Conservation (phyloP, 2,329 filamentous ascomycete species). For the Neonectria punicea region DNA sequence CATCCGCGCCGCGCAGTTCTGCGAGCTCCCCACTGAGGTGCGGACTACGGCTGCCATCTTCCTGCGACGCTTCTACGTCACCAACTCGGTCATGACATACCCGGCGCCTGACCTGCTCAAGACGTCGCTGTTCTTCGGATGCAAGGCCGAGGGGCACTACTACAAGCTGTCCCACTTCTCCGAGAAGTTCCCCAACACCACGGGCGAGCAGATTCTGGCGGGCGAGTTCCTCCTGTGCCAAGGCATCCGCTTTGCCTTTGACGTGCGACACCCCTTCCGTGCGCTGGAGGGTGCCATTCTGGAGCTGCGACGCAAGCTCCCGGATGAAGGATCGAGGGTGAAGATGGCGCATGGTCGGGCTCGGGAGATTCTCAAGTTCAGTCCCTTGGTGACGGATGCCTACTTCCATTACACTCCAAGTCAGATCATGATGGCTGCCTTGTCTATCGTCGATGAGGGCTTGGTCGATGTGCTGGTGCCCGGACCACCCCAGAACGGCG, state of each 20-base stretch:
- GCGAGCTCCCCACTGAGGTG: constrained; percentile 61
- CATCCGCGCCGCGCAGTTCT: constrained; percentile 65
- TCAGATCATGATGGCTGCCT: constrained; percentile 89
- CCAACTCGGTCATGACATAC: constrained; percentile 96
- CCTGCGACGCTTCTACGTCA: constrained; percentile 93
- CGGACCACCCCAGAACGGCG: constrained; percentile 47
- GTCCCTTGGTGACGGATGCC: constrained; percentile 88
- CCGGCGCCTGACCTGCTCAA: constrained; percentile 89
- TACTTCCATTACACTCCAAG: constrained; percentile 97
- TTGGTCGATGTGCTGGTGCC: constrained; percentile 64
- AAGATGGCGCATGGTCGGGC: constrained; percentile 77
- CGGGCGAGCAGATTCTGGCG: constrained; percentile 83
- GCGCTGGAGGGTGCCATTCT: constrained; percentile 87
- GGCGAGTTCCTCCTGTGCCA: constrained; percentile 95
- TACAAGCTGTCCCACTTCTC: constrained; percentile 73
- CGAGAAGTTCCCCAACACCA: constrained; percentile 75
- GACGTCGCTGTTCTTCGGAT: constrained; percentile 91
- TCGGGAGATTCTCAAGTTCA: constrained; percentile 78
- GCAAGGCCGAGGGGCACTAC: constrained; percentile 90
- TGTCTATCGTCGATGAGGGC: constrained; percentile 78
- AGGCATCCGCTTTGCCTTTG: constrained; percentile 91
- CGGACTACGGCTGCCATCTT: constrained; percentile 83
- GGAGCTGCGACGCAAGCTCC: constrained; percentile 77
- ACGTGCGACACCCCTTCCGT: constrained; percentile 90
- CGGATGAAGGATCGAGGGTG: constrained; percentile 66